Conservation (phyloP, 129 eudicot species). For the Chrysanthemum lavandulifolium region DNA sequence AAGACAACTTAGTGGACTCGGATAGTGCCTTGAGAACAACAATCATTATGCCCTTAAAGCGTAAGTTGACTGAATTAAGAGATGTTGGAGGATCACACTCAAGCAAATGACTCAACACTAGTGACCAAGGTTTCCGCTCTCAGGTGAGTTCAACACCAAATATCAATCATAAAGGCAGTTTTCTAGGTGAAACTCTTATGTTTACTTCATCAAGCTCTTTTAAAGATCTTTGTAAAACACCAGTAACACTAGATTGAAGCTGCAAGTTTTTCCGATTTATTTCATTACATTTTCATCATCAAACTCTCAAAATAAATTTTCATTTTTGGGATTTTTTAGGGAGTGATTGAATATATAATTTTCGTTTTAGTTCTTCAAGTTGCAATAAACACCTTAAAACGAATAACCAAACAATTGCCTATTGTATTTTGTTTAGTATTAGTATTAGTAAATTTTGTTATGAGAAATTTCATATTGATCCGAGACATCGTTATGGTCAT, state of each 20-base stretch:
- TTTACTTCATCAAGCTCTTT: conserved; percentile 46
- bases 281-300: not conserved
- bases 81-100: conserved; percentile 45
- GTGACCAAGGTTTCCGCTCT: conserved; percentile 55
- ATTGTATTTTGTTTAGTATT: too few species aligned
- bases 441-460: not conserved
- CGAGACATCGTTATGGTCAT: conserved; percentile 96
- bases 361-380: too few species aligned
- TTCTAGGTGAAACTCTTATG: conserved; percentile 43
- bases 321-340: not conserved
- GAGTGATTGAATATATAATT: not conserved
- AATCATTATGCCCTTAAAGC: conserved; percentile 74
- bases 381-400: too few species aligned
- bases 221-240: conserved; percentile 44
- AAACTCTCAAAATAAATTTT: not conserved
- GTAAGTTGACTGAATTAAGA: conserved; percentile 64
- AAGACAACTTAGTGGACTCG: conserved; percentile 48
- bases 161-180: conserved; percentile 42
- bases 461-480: conserved; percentile 63
- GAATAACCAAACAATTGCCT: too few species aligned
- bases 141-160: conserved; percentile 57
- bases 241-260: conserved; percentile 98
- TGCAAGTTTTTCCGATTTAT: conserved; percentile 38
- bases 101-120: conserved; percentile 55
- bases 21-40: conserved; percentile 64